These are phyloP conservation scores for Colletotrichum cordylinicola DNA, from an alignment of 2,329 filamentous ascomycete species.

Conservation along the genomic window DNA sequence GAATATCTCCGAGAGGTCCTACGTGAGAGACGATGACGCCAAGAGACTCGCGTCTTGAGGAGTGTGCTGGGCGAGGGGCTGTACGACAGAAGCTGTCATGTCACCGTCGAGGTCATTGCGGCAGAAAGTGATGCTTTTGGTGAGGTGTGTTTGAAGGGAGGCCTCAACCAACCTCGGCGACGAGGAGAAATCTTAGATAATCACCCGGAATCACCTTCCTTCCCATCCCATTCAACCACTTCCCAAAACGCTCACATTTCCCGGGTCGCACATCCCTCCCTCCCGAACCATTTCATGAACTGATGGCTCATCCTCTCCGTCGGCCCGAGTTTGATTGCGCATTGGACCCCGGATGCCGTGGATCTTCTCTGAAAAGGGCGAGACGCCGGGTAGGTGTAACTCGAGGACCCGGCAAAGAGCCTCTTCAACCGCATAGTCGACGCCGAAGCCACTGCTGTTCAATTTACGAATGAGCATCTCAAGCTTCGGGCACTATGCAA, in stretches of 20 bases:
- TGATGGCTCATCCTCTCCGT: background rate
- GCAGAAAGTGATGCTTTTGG: background rate
- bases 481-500: background rate
- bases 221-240: background rate
- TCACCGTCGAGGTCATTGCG: constrained; percentile 1
- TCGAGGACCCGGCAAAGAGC: constrained; percentile 12
- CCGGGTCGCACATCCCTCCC: background rate
- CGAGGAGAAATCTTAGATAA: background rate
- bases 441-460: background rate
- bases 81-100: background rate
- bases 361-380: background rate
- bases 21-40: background rate
- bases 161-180: background rate
- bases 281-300: background rate
- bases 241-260: background rate
- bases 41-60: background rate
- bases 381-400: background rate
- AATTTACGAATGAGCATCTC: background rate
- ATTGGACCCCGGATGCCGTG: background rate
- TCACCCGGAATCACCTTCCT: background rate
- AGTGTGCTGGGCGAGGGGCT: background rate
- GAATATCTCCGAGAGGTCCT: constrained; percentile 10
- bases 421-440: background rate
- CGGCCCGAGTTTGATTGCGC: constrained; percentile 6
- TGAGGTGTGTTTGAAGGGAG: background rate